Conservation (phyloP, 2,329 filamentous ascomycete genomes). For the Xylariaceae sp. region DNA sequence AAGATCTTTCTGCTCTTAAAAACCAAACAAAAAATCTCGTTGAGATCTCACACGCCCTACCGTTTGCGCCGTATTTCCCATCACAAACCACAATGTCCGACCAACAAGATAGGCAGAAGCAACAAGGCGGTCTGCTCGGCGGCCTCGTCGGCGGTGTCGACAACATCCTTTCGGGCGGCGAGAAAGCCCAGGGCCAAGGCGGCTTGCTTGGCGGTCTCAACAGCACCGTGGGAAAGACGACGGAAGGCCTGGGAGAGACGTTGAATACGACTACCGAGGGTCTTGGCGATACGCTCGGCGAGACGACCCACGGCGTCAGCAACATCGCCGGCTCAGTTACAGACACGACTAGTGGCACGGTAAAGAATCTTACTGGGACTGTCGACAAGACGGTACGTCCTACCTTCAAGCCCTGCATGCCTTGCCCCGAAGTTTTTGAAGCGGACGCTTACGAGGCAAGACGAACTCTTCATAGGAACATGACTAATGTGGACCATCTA, state of each 20-base stretch:
- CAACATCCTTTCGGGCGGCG: conserved; percentile 38
- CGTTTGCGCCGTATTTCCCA: too few species aligned
- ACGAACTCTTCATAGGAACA: too few species aligned
- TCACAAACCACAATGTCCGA: conserved; percentile 13
- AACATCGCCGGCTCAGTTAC: conserved; percentile 28
- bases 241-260: conserved; percentile 32
- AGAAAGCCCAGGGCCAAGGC: conserved; percentile 37
- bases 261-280: conserved; percentile 31
- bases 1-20: too few species aligned
- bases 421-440: too few species aligned
- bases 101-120: conserved; percentile 10
- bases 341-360: conserved; percentile 33
- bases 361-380: conserved; percentile 26
- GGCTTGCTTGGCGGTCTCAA: conserved; percentile 35
- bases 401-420: too few species aligned
- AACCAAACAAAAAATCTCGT: too few species aligned
- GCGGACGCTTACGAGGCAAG: too few species aligned
- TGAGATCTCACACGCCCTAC: too few species aligned
- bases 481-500: too few species aligned
- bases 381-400: conserved; percentile 22
- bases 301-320: conserved; percentile 24
- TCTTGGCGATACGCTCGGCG: conserved; percentile 19
- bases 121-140: conserved; percentile 33
- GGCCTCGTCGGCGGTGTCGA: conserved; percentile 34
- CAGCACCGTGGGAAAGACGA: conserved; percentile 30